Evolutionary conservation across 441 rosid genomes (phyloP).

Genomic region (Biscutella laevigata): DNA sequence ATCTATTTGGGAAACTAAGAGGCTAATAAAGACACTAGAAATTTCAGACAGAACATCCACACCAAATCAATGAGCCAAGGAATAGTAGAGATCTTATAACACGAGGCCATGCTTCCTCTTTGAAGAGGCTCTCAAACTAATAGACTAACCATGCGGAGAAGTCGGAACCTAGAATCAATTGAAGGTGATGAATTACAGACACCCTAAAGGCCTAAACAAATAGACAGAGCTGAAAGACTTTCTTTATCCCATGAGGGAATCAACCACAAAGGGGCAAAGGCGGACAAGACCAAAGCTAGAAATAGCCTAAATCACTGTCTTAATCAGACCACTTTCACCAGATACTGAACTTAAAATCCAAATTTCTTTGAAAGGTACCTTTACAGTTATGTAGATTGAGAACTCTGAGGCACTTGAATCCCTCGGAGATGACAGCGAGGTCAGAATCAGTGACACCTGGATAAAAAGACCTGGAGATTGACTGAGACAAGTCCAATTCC

Average conservation of each 20-base stretch:
- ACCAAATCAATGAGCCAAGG: background rate
- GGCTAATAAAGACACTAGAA: background rate
- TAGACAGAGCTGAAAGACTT: too few species aligned
- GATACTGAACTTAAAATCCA: too few species aligned
- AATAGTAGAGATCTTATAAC: background rate
- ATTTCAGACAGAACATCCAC: constrained; percentile 12
- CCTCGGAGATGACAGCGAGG: constrained; percentile 60
- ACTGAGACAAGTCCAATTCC: constrained; percentile 87
- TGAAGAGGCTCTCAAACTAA: background rate
- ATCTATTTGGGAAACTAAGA: background rate
- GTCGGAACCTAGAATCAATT: too few species aligned
- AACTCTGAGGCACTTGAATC: constrained; percentile 52
- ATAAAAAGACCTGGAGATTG: constrained; percentile 71
- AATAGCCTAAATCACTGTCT: too few species aligned
- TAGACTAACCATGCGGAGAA: too few species aligned
- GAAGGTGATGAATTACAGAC: too few species aligned
- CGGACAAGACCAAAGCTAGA: too few species aligned
- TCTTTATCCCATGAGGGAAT: too few species aligned
- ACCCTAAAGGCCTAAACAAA: too few species aligned
- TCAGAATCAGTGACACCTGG: constrained; percentile 92
- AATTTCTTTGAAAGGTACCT: too few species aligned
- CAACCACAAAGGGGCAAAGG: too few species aligned
- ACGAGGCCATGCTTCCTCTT: background rate
- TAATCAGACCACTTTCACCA: too few species aligned
- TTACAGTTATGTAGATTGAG: constrained; percentile 66